A percentile compares a stretch with the other conserved stretches of the same genome.
Conservation (phyloP, 164 flowering plant genomes). For the Kingdonia uniflora region DNA sequence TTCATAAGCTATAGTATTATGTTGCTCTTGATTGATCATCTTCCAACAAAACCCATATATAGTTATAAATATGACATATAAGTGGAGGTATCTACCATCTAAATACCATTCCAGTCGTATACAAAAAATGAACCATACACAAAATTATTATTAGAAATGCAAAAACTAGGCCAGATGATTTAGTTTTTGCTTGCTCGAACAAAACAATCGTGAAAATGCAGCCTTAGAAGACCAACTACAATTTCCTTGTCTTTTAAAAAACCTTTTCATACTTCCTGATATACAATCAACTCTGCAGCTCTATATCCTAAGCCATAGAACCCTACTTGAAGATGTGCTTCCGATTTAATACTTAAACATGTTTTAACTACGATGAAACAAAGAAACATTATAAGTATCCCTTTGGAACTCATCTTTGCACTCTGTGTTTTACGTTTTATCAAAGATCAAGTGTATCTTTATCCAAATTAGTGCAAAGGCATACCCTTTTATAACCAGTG, state of each 20-base stretch:
- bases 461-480: too few species aligned
- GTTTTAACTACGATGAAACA: constrained; percentile 8
- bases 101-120: too few species aligned
- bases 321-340: constrained; percentile 35
- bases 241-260: constrained; percentile 16
- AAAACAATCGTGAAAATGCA: constrained; percentile 55
- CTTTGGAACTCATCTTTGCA: too few species aligned
- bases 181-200: constrained; percentile 23
- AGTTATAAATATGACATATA: too few species aligned
- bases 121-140: not conserved
- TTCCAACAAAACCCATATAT: too few species aligned
- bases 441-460: too few species aligned
- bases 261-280: constrained; percentile 18
- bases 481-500: too few species aligned
- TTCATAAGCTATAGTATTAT: too few species aligned
- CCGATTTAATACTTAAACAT: constrained; percentile 10
- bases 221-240: constrained; percentile 29
- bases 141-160: not conserved
- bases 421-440: too few species aligned
- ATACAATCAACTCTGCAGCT: constrained; percentile 20
- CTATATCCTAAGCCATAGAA: constrained; percentile 22
- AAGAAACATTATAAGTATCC: too few species aligned
- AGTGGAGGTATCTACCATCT: too few species aligned
- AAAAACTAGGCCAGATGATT: not conserved
- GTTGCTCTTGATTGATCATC: too few species aligned